A percentile compares a stretch with the other conserved stretches of the same genome.
Conservation (phyloP, 306 rosid species). For the Morella rubra region DNA sequence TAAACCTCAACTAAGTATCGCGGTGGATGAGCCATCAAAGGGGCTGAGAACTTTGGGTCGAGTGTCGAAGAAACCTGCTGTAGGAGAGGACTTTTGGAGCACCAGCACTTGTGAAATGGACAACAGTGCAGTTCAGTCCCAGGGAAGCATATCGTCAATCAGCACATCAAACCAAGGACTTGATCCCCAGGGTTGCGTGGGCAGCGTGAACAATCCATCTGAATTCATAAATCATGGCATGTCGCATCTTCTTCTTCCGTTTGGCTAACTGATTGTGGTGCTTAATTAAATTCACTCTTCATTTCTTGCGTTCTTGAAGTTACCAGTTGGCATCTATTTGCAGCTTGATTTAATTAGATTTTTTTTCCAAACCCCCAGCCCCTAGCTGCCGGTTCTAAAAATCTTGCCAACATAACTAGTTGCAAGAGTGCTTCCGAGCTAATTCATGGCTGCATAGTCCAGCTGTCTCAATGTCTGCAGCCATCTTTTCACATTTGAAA, state of each 20-base stretch:
- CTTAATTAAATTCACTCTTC: neutral
- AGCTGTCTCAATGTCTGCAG: conserved; percentile 13
- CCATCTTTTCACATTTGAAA: conserved; percentile 4
- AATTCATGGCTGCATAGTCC: neutral
- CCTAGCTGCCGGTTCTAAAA: neutral
- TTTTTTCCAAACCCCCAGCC: neutral
- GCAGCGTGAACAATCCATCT: conserved; percentile 47
- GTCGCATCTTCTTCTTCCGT: conserved; percentile 29
- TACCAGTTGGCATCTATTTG: neutral
- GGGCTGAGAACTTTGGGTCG: conserved; percentile 45
- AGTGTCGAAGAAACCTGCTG: conserved; percentile 41
- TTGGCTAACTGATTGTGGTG: conserved; percentile 12
- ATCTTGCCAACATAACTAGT: conserved; percentile 11
- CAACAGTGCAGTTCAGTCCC: conserved; percentile 47
- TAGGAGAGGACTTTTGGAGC: conserved; percentile 71
- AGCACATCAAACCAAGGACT: conserved; percentile 36
- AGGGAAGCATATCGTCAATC: conserved; percentile 47
- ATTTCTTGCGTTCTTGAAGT: neutral
- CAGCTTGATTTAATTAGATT: neutral
- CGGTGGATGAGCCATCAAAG: conserved; percentile 48
- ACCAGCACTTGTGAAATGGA: conserved; percentile 68
- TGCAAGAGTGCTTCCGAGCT: neutral
- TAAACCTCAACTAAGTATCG: conserved; percentile 33
- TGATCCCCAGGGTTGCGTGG: conserved; percentile 47
- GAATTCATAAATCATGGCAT: conserved; percentile 79